phyloP scores from a whole-genome alignment of 2,329 filamentous ascomycete genomes.

The Pseudogymnoascus sp. region DNA sequence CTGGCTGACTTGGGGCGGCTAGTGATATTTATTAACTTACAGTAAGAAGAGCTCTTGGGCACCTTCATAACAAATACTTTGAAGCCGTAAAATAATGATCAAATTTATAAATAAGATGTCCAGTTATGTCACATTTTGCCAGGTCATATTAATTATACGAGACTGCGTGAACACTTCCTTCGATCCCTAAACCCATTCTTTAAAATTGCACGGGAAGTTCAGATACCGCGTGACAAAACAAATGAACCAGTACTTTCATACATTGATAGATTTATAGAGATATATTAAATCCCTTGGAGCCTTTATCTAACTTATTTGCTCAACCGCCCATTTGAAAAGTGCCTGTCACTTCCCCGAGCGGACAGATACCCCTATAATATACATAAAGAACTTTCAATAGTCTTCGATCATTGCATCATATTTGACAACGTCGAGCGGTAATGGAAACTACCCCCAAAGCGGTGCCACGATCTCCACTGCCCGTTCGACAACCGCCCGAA shows the following conservation, averaged over 20 bases:
- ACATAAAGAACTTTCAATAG: not conserved
- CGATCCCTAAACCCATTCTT: too few species aligned
- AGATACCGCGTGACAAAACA: not conserved
- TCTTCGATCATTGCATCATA: not conserved
- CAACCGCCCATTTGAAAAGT: not conserved
- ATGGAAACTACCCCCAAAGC: constrained; percentile 46
- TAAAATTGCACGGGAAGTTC: too few species aligned
- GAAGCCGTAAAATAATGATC: too few species aligned
- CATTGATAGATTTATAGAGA: not conserved
- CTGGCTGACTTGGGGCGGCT: not conserved
- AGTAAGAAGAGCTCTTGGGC: not conserved
- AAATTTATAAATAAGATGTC: too few species aligned
- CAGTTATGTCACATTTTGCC: too few species aligned
- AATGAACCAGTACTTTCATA: not conserved
- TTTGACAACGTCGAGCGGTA: not conserved
- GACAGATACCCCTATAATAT: not conserved
- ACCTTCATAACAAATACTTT: not conserved
- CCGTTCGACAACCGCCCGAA: constrained; percentile 81
- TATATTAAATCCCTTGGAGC: not conserved
- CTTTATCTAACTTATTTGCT: not conserved
- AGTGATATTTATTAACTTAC: not conserved
- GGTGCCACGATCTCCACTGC: constrained; percentile 81
- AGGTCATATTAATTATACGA: too few species aligned
- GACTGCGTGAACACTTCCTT: too few species aligned
- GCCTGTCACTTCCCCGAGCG: not conserved